These are phyloP conservation scores for Penicillium sp. DNA, from an alignment of 2,329 filamentous ascomycete species.

Conservation along the genomic window DNA sequence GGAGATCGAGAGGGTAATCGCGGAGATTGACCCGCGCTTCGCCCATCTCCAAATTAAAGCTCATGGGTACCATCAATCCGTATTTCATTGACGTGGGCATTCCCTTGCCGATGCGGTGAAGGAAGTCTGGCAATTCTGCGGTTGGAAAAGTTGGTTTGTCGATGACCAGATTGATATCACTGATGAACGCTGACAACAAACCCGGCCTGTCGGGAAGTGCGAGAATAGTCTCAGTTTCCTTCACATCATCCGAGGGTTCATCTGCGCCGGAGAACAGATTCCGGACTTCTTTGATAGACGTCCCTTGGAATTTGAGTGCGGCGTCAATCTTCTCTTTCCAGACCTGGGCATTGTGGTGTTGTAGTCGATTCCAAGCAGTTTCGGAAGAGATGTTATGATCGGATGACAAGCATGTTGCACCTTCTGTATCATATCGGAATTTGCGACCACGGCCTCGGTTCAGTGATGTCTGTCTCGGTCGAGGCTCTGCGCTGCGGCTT, in stretches of 20 bases:
- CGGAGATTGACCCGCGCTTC: slow-evolving; percentile 80
- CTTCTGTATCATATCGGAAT: slow-evolving; percentile 71
- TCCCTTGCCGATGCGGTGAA: slow-evolving; percentile 89
- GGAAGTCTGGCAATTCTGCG: slow-evolving; percentile 71
- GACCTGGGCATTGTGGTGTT: slow-evolving; percentile 76
- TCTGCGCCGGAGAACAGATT: slow-evolving; percentile 76
- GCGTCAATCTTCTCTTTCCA: slow-evolving; percentile 90
- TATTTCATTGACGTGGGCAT: slow-evolving; percentile 92
- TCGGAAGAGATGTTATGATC: slow-evolving; percentile 65
- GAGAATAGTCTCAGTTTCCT: slow-evolving; percentile 78
- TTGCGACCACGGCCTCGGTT: slow-evolving; percentile 34
- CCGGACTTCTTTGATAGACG: slow-evolving; percentile 71
- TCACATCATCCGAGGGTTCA: slow-evolving; percentile 70
- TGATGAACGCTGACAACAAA: slow-evolving; percentile 72
- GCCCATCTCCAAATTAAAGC: slow-evolving; percentile 80
- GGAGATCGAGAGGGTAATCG: slow-evolving; percentile 85
- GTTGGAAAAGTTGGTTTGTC: slow-evolving; percentile 92
- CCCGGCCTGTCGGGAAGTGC: slow-evolving; percentile 79
- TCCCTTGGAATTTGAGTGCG: slow-evolving; percentile 61
- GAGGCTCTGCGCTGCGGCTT: slow-evolving; percentile 53
- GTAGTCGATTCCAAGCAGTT: slow-evolving; percentile 68
- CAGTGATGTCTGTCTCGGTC: slow-evolving; percentile 28
- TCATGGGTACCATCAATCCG: slow-evolving; percentile 81
- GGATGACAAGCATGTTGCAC: slow-evolving; percentile 64
- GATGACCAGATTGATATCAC: slow-evolving; percentile 74